phyloP scores from a whole-genome alignment of 257 asterid genomes.

The Dorcoceras hygrometricum region DNA sequence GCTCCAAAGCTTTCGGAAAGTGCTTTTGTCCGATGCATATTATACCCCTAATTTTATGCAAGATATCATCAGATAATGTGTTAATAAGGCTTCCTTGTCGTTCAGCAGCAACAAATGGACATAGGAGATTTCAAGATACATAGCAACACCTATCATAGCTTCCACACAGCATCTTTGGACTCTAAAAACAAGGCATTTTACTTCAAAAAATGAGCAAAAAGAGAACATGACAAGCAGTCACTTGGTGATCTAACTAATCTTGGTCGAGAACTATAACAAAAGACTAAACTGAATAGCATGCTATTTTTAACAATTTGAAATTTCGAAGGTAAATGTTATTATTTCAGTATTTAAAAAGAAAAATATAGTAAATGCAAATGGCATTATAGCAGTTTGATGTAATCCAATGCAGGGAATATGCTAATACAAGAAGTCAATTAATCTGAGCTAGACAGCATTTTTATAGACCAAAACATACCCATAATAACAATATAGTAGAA shows the following conservation, averaged over 20 bases:
- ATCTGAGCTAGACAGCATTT: neutral
- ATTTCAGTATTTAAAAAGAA: neutral
- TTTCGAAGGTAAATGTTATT: neutral
- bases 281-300: neutral
- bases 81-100: neutral
- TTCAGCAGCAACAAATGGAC: neutral
- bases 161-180: slow-evolving; percentile 15
- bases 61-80: slow-evolving; percentile 29
- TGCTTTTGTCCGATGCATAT: slow-evolving; percentile 89
- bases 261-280: no score
- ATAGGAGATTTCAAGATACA: slow-evolving; percentile 13
- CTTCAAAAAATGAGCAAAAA: slow-evolving; percentile 6
- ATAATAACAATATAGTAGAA: slow-evolving; percentile 80
- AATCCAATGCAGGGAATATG: neutral
- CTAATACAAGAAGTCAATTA: slow-evolving; percentile 14
- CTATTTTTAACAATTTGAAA: neutral
- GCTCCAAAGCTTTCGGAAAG: slow-evolving; percentile 82
- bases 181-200: slow-evolving; percentile 13
- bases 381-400: slow-evolving; percentile 1
- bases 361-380: neutral
- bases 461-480: slow-evolving; percentile 53
- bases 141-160: neutral
- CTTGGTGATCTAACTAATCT: slow-evolving; percentile 8
- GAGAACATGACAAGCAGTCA: neutral
- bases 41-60: slow-evolving; percentile 61